Evolutionary conservation across 441 rosid genomes (phyloP), one percentile per base, ranked within the genome.

Genomic region (Metrosideros polymorpha): DNA sequence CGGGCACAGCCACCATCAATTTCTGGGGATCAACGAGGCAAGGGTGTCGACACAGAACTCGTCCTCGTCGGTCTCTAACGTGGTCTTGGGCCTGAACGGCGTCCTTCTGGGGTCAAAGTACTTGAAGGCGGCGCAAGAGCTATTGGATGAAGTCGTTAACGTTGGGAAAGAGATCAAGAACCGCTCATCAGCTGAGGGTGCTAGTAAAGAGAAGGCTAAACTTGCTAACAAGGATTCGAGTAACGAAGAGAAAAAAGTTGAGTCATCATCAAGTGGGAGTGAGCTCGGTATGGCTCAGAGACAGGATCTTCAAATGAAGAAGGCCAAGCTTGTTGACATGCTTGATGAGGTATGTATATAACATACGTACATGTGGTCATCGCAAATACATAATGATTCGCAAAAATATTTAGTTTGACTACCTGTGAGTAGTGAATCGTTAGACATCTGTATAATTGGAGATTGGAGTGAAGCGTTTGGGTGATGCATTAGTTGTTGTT

Each of bases 41-140:
- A 71, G 79, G 85, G 85, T 83, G 84, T 83, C 83, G 59, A 87
- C 88, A 0, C 92, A 88, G 84, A 91, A 88, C 63, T 90, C 91
- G 8, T 89, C 92, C 2, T 84, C 92, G 2, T 90, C 95, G 7
- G 94, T 87, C 87, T 89, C 94, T 22, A 92, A 89, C 75, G 91
- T 92, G 57, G 83, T 88, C 63, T 77, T 86, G 24, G 85, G 88
- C 39, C 47, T 84, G 85, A 91, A 89, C 57, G 89, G 88, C 56
- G 86, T 86, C 53, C 87, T 86, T 59, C 87, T 92, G 93, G 91
- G 93, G 71, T 92, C 96, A 1, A 92, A 90, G 91, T 95, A 93
- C 93, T 86, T 94, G 89, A 92, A 87, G 87, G 95, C 95, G n/a
- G 90, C 94, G 18, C 98, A 94, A 87, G 96, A 94, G 91, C 90